phyloP scores from a whole-genome alignment of 768 basidiomycete species.

The Suillus weaverae region DNA sequence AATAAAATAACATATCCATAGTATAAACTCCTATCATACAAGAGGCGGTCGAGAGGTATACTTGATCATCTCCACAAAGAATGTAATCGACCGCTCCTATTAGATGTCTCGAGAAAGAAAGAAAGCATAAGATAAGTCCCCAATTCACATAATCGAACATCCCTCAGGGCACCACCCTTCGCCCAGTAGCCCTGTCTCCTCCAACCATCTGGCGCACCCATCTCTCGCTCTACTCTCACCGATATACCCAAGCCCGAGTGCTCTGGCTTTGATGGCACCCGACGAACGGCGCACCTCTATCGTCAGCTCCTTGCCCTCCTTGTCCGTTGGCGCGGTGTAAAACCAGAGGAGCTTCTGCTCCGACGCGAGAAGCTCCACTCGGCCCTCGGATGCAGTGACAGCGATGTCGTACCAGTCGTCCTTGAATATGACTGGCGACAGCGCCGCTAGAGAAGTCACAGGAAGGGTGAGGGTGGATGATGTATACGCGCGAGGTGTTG shows the following conservation, averaged over 20 bases:
- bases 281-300: conserved; percentile 44
- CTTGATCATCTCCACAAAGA: background rate
- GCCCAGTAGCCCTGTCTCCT: conserved; percentile 10
- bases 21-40: background rate
- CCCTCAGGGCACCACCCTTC: conserved; percentile 14
- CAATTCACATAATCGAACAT: conserved; percentile 25
- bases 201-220: conserved; percentile 9
- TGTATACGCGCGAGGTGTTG: conserved; percentile 8
- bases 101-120: background rate
- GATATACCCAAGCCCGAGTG: background rate
- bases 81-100: background rate
- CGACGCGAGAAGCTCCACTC: conserved; percentile 45
- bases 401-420: conserved; percentile 37
- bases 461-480: conserved; percentile 20
- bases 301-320: conserved; percentile 30
- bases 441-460: conserved; percentile 6
- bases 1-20: background rate
- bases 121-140: too few species aligned
- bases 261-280: conserved; percentile 35
- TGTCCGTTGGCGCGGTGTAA: conserved; percentile 37
- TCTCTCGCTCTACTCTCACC: conserved; percentile 1
- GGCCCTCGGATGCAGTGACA: conserved; percentile 47
- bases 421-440: conserved; percentile 13
- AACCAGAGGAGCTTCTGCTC: conserved; percentile 55
- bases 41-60: background rate